Conservation (phyloP, 345 rosid genomes). For the Brassica nigra region DNA sequence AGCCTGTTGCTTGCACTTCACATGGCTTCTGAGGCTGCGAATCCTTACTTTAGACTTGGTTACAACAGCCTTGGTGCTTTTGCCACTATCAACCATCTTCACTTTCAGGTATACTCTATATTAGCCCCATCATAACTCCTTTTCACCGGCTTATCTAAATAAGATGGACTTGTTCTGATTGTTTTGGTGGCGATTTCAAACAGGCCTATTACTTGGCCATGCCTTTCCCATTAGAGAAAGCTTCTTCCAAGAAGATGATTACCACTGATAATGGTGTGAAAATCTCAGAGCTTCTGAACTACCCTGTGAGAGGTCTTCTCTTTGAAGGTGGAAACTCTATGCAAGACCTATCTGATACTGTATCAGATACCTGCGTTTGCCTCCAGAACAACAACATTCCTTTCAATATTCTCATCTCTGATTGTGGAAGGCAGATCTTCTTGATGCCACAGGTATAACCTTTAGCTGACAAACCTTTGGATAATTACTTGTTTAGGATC, state of each 20-base stretch:
- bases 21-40: conserved; percentile 88
- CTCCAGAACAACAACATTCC: conserved; percentile 95
- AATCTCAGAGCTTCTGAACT: conserved; percentile 67
- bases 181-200: neutral
- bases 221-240: conserved; percentile 93
- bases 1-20: conserved; percentile 83
- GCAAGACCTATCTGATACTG: conserved; percentile 59
- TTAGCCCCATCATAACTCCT: neutral
- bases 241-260: conserved; percentile 59
- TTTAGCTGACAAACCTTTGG: neutral
- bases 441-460: conserved; percentile 80
- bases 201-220: conserved; percentile 96
- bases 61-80: conserved; percentile 99
- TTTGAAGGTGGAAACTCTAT: conserved; percentile 74
- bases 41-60: conserved; percentile 86
- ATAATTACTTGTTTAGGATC: neutral
- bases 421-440: conserved; percentile 80
- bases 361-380: conserved; percentile 76
- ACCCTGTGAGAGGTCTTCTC: conserved; percentile 92
- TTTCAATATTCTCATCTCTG: conserved; percentile 81
- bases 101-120: conserved; percentile 72
- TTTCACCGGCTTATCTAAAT: neutral
- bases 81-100: conserved; percentile 98
- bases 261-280: conserved; percentile 56
- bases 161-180: conserved; percentile 10